Evolutionary conservation across 139 green algal genomes (phyloP).

Genomic region (Ettlia oleoabundans): DNA sequence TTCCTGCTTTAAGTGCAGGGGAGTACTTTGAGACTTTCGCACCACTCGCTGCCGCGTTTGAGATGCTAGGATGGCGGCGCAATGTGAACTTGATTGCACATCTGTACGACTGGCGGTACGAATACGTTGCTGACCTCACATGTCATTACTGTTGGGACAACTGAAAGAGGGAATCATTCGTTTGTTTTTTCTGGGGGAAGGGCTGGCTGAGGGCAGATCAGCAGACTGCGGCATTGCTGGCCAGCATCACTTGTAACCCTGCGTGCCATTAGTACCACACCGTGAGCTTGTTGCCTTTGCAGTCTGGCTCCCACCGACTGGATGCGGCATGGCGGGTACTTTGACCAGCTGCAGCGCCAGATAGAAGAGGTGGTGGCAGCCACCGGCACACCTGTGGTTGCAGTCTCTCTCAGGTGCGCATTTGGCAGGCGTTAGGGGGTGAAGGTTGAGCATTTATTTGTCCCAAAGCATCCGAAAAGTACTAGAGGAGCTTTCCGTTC

Average conservation of each 20-base stretch:
- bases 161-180: too few species aligned
- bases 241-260: too few species aligned
- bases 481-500: not conserved
- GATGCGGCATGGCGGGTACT: not conserved
- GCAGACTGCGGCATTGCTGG: too few species aligned
- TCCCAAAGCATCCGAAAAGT: not conserved
- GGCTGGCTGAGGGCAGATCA: too few species aligned
- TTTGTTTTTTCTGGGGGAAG: too few species aligned
- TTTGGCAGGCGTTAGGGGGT: not conserved
- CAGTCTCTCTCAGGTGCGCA: not conserved
- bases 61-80: not conserved
- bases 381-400: not conserved
- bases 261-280: too few species aligned
- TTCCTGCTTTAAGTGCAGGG: too few species aligned
- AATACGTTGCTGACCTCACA: not conserved
- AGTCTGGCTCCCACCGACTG: not conserved
- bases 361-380: not conserved
- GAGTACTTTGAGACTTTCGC: not conserved
- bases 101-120: not conserved
- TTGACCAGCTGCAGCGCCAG: not conserved
- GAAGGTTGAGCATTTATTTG: not conserved
- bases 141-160: too few species aligned
- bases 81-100: not conserved
- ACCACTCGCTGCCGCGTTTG: not conserved
- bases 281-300: not conserved